Percentiles rank a stretch among this genome's conserved stretches.
phyloP scores from a whole-genome alignment of 257 asterid genomes.

The Misopates orontium region DNA sequence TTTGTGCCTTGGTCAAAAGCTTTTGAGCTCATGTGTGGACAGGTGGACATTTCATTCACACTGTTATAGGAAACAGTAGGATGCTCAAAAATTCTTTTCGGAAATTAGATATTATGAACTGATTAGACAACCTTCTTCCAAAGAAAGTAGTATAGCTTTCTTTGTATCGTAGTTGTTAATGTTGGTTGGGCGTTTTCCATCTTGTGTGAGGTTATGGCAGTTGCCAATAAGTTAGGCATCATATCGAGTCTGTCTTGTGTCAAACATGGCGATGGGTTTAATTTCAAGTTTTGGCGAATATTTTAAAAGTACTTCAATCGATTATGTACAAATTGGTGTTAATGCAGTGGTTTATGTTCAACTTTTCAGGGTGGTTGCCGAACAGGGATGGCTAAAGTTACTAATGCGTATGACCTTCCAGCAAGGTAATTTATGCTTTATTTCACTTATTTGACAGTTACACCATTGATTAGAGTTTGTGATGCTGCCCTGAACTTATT shows the following conservation, averaged over 20 bases:
- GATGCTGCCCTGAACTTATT: conserved; percentile 11
- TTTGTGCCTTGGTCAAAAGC: neutral
- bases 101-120: too few species aligned
- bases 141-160: neutral
- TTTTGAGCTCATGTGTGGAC: too few species aligned
- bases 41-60: too few species aligned
- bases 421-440: conserved; percentile 58
- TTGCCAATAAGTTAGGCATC: too few species aligned
- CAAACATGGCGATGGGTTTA: neutral
- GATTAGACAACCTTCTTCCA: neutral
- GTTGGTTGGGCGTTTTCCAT: conserved; percentile 14
- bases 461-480: conserved; percentile 17
- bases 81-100: too few species aligned
- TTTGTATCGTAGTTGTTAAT: conserved; percentile 2
- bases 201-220: conserved; percentile 9
- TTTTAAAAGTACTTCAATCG: neutral
- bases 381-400: conserved; percentile 97
- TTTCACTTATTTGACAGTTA: neutral
- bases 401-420: conserved; percentile 83
- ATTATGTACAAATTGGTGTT: conserved; percentile 25
- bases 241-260: conserved; percentile 11
- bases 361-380: conserved; percentile 90
- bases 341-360: conserved; percentile 30
- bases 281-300: neutral
- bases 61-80: too few species aligned